Percentiles rank a stretch among this genome's conserved stretches.
phyloP scores from a whole-genome alignment of 306 rosid genomes.

The Abrus pulchellus region DNA sequence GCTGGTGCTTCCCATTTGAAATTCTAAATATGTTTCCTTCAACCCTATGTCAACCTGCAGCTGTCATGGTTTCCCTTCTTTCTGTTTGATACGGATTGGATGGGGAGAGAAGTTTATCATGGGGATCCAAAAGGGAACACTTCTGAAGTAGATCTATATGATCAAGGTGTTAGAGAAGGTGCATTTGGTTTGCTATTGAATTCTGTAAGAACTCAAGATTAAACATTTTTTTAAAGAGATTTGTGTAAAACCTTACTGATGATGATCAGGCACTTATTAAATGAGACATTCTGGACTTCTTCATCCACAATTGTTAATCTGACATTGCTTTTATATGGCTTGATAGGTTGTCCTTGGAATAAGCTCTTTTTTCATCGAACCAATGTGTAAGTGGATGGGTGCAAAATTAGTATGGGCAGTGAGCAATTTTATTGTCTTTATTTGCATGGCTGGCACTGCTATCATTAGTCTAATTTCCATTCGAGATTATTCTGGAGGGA shows the following conservation, averaged over 20 bases:
- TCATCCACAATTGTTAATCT: slow-evolving; percentile 35
- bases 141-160: slow-evolving; percentile 66
- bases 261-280: slow-evolving; percentile 14
- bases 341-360: slow-evolving; percentile 93
- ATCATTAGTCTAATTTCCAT: slow-evolving; percentile 79
- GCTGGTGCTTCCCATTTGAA: slow-evolving; percentile 45
- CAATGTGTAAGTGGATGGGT: slow-evolving; percentile 92
- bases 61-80: slow-evolving; percentile 98
- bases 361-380: slow-evolving; percentile 93
- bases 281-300: slow-evolving; percentile 5
- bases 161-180: slow-evolving; percentile 99
- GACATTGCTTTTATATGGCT: slow-evolving; percentile 33
- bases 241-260: not conserved
- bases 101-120: slow-evolving; percentile 99
- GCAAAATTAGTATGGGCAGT: slow-evolving; percentile 93
- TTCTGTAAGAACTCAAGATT: slow-evolving; percentile 93
- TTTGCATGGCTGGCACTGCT: slow-evolving; percentile 96
- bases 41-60: slow-evolving; percentile 59
- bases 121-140: slow-evolving; percentile 89
- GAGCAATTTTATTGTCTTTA: slow-evolving; percentile 94
- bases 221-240: slow-evolving; percentile 24
- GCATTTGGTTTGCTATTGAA: slow-evolving; percentile 99
- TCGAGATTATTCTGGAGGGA: slow-evolving; percentile 65
- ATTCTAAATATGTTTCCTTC: slow-evolving; percentile 41
- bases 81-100: slow-evolving; percentile 98